Evolutionary conservation across 371 early-diverging fungal genomes (phyloP).

Genomic region (Dichotomocladium elegans): DNA sequence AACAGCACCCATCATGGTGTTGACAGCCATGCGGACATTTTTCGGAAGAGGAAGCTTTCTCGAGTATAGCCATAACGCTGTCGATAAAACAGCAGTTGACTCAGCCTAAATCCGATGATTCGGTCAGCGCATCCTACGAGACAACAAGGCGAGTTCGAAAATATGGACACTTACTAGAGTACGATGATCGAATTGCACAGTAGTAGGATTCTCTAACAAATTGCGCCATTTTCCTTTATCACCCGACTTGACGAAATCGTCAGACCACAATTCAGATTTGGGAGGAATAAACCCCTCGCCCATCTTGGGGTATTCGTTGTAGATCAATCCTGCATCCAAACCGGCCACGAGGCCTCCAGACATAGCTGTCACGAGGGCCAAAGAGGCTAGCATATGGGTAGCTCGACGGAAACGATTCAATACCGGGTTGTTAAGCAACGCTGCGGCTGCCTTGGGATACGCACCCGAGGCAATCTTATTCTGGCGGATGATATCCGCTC

Average conservation of each 20-base stretch:
- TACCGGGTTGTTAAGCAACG: conserved; percentile 52
- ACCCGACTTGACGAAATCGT: conserved; percentile 47
- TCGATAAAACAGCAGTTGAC: conserved; percentile 71
- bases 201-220: conserved; percentile 88
- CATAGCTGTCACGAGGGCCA: conserved; percentile 86
- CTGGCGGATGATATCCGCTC: conserved; percentile 69
- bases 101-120: conserved; percentile 54
- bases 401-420: conserved; percentile 58
- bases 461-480: conserved; percentile 55
- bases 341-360: conserved; percentile 97
- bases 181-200: conserved; percentile 95
- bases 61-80: conserved; percentile 70
- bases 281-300: conserved; percentile 77
- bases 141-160: neutral
- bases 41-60: conserved; percentile 71
- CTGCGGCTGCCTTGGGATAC: conserved; percentile 32
- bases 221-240: conserved; percentile 75
- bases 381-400: conserved; percentile 56
- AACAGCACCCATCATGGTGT: conserved; percentile 72
- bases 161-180: conserved; percentile 54
- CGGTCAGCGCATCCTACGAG: neutral
- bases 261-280: conserved; percentile 65
- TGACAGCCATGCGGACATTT: conserved; percentile 62
- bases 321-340: conserved; percentile 93
- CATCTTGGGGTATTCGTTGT: conserved; percentile 95